Base-by-base conservation (phyloP, 2,329 filamentous ascomycete genomes). In the Penicillium sp. region DNA sequence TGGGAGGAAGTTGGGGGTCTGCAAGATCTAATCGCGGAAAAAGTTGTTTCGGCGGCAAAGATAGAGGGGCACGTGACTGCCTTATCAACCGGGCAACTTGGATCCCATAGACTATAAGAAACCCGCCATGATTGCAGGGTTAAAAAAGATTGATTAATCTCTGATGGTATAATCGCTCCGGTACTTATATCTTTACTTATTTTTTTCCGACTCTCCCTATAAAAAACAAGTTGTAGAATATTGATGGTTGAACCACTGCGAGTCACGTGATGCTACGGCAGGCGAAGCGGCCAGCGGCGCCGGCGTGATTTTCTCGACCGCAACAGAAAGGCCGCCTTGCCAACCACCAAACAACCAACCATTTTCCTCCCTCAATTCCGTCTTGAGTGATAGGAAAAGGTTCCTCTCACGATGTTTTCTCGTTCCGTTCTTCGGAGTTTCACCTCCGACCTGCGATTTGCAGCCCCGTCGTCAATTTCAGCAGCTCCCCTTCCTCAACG, bases 251-350 rank as follows among this genome's bases (percentile, higher is more conserved):
- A 9, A 33, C 40, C 54, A 57, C 59, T 57, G 52, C 33, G 48
- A 56, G 29, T 43, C 68, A 72, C 69, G 68, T 71, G 69, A 68
- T 31, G 2, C 1, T 69, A 64, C 66, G 64, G 65, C 48, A 10
- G 45, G 28, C 62, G 54, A 48, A 54, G 66, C 61, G 65, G 64
- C 67, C 65, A 69, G 55, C 62, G 54, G 57, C 58, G 69, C 65
- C 60, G 54, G 51, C 56, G 61, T 23, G 69, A 73, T 70, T 74
- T 75, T 72, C 68, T 69, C 68, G 60, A 59, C 39, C 34, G 40
- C 43, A 54, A 55, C 52, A 54, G 46, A 48, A 42, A 44, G 57
- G 56, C 54, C 55, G 24, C 24, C 46, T 48, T 53, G 46, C 52
- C 51, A 50, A 33, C 52, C 43, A 49, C 56, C 31, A 47, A 51